Percentiles rank a stretch among this genome's conserved stretches.
phyloP scores from a whole-genome alignment of 2,329 filamentous ascomycete genomes.

The Xylaria sp. region DNA sequence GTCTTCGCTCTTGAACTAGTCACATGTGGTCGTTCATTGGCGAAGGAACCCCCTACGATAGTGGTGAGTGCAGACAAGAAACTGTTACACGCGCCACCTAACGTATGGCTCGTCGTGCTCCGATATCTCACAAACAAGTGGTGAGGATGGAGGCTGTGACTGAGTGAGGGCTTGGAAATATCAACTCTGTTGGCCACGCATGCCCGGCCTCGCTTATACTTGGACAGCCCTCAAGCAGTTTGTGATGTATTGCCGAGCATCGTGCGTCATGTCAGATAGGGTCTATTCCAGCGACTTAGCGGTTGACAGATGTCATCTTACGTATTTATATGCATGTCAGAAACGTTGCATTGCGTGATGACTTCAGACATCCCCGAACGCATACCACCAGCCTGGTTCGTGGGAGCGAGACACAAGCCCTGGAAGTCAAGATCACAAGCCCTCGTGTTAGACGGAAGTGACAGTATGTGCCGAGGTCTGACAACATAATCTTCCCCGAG shows the following conservation, averaged over 20 bases:
- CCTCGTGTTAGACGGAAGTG: background rate
- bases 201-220: conserved; percentile 3
- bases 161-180: background rate
- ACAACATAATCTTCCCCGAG: conserved; percentile 2
- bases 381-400: conserved; percentile 34
- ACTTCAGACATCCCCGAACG: conserved; percentile 18
- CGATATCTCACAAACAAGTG: conserved; percentile 28
- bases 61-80: conserved; percentile 1
- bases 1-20: background rate
- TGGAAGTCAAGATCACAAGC: background rate
- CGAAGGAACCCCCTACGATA: background rate
- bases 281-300: conserved; percentile 17
- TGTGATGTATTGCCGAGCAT: conserved; percentile 14
- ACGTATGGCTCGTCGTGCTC: conserved; percentile 14
- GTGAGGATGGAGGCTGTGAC: conserved; percentile 6
- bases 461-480: background rate
- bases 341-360: conserved; percentile 30
- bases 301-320: conserved; percentile 26
- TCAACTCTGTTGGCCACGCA: conserved; percentile 4
- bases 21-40: conserved; percentile 1
- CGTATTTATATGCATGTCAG: conserved; percentile 33
- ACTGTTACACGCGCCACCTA: conserved; percentile 26
- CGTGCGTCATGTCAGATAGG: conserved; percentile 26
- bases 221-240: background rate
- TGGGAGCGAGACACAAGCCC: conserved; percentile 10